Base-by-base conservation (phyloP, 176 grass and related monocot genomes). In the Saccharum spontaneum region DNA sequence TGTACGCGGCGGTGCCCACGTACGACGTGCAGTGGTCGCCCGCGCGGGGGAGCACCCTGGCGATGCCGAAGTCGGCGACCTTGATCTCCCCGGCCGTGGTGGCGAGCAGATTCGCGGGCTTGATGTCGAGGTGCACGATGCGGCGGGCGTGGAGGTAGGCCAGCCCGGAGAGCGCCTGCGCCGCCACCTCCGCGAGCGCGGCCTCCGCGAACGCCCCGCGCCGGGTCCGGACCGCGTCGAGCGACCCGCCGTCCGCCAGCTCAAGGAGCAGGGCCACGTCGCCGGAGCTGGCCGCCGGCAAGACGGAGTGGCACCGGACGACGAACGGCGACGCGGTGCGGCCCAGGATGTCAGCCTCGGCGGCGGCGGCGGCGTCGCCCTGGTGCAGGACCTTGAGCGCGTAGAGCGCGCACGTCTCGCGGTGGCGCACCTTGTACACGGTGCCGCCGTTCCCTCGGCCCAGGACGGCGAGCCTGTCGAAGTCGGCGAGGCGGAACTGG, bases 361-460 rank as follows among this genome's bases (percentile, higher is more conserved):
- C 33, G 23, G 82, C 38, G 23, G 82, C 38, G 13, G 57, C 39
- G 14, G 73, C 50, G 33, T 75, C 77, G 33, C 76, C 82, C 22
- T 73, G 37, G 72, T 87, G 83, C 57, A 70, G 60, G 2, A 90
- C 14, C 85, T 93, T 93, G 55, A 93, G 85, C 46, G 91, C 88
- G 73, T 93, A 90, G 23, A 82, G 70, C 65, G 82, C 73, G 54
- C 67, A 1, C 43, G 91, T 88, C 30, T 87, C 85, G 18, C 85
- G 85, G 68, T 93, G 88, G 4, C 82, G 82, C 2, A 88, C 91
- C 88, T 88, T 93, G 91, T 90, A 93, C 6, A 90, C 91, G 4
- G 88, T 90, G 67, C 91, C 82, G 23, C 91, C 88, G 80, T 88
- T 90, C 0, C 88, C 85, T 60, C 75, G 77, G 20, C 91, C 91